Percentiles rank a stretch among this genome's conserved stretches.
These are phyloP conservation scores for Ambrosiella cleistominuta DNA, from an alignment of 2,329 filamentous ascomycete species.

Conservation along the genomic window DNA sequence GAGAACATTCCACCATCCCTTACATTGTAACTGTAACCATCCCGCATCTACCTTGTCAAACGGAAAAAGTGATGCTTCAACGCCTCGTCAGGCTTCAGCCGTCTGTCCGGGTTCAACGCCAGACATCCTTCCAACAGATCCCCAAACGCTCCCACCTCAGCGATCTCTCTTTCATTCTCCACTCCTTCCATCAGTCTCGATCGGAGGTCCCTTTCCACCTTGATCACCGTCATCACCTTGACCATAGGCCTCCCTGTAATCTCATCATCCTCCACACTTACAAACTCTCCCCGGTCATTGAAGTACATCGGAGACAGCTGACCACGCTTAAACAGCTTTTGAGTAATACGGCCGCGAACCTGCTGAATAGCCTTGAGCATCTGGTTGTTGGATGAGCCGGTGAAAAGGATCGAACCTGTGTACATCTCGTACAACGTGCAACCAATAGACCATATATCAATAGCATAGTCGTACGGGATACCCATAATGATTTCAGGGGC, in stretches of 20 bases:
- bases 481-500: conserved; percentile 94
- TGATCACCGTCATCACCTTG: conserved; percentile 49
- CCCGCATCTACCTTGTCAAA: conserved; percentile 5
- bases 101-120: conserved; percentile 78
- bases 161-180: conserved; percentile 46
- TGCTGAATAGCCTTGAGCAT: conserved; percentile 97
- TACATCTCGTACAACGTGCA: conserved; percentile 95
- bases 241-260: conserved; percentile 63
- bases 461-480: conserved; percentile 85
- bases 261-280: conserved; percentile 73
- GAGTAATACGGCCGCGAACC: conserved; percentile 77
- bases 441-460: conserved; percentile 96
- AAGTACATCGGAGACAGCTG: conserved; percentile 64
- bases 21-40: not conserved
- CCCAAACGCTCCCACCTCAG: conserved; percentile 66
- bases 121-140: conserved; percentile 81
- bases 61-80: conserved; percentile 74
- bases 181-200: conserved; percentile 60
- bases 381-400: conserved; percentile 89
- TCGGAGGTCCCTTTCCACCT: conserved; percentile 67
- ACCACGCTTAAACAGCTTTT: conserved; percentile 73
- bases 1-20: not conserved
- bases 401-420: conserved; percentile 93
- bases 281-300: conserved; percentile 67
- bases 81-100: conserved; percentile 72